phyloP scores from a whole-genome alignment of 202 grass and related monocot species.

The Eragrostis tef region DNA sequence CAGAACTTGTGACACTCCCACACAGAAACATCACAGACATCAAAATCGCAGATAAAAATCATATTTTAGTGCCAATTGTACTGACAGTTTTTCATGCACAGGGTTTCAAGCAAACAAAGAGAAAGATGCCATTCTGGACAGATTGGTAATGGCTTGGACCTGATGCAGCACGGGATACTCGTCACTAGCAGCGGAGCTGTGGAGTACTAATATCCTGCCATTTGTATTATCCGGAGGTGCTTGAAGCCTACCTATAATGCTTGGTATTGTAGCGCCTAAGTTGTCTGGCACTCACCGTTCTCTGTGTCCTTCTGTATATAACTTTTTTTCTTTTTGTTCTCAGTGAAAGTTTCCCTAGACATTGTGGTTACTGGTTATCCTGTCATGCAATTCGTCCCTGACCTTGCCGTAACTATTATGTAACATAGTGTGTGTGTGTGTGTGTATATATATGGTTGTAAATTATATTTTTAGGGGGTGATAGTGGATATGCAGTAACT shows the following conservation, averaged over 20 bases:
- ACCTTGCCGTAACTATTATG: background rate
- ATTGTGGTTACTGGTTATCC: background rate
- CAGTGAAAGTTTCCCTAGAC: background rate
- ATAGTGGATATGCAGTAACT: background rate
- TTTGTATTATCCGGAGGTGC: background rate
- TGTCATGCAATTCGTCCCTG: background rate
- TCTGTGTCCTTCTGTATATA: background rate
- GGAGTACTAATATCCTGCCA: background rate
- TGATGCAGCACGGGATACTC: background rate
- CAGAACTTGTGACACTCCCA: background rate
- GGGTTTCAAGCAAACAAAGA: slow-evolving; percentile 48
- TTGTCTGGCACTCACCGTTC: background rate
- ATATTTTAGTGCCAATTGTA: slow-evolving; percentile 7
- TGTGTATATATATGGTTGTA: background rate
- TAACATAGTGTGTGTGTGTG: background rate
- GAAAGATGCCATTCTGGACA: slow-evolving; percentile 40
- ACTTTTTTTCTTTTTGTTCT: background rate
- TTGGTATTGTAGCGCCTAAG: background rate
- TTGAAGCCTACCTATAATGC: background rate
- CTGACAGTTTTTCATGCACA: slow-evolving; percentile 29
- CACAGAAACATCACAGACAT: background rate
- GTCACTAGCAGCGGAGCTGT: background rate
- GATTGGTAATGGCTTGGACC: background rate
- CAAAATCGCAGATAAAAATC: background rate
- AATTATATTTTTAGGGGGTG: background rate